Conservation (phyloP, 177 flowering plant species). For the Vitis hybrid region DNA sequence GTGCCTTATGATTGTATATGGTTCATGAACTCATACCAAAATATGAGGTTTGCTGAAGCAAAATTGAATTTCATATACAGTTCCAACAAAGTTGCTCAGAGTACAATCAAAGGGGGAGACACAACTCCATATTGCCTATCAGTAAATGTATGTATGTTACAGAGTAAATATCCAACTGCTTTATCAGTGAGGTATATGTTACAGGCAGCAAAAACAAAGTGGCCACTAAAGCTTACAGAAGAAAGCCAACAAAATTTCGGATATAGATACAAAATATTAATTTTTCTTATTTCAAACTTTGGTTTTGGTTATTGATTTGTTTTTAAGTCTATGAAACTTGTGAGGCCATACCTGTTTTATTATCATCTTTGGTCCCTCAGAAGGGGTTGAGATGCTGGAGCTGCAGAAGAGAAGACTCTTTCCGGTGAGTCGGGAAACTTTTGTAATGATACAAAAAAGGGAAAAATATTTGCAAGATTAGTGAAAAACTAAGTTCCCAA, state of each 20-base stretch:
- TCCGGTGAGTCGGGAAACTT: neutral
- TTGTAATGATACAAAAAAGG: neutral
- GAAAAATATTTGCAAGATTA: too few species aligned
- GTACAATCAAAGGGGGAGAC: too few species aligned
- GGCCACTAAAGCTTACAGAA: too few species aligned
- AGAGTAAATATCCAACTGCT: neutral
- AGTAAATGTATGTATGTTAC: neutral
- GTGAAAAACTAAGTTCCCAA: too few species aligned
- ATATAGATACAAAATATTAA: neutral
- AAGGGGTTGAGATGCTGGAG: conserved; percentile 52
- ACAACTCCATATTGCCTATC: neutral
- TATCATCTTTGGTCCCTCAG: conserved; percentile 42
- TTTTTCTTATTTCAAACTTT: neutral
- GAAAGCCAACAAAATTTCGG: neutral
- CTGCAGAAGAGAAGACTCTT: conserved; percentile 32
- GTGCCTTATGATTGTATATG: too few species aligned
- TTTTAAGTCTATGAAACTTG: too few species aligned
- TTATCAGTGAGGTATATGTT: too few species aligned
- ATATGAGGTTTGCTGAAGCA: too few species aligned
- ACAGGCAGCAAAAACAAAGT: neutral
- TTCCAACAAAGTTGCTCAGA: too few species aligned
- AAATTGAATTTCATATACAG: too few species aligned
- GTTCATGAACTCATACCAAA: too few species aligned
- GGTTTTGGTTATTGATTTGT: neutral
- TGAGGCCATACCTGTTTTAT: conserved; percentile 7